These are phyloP conservation scores for Odontarrhena argentea DNA, from an alignment of 345 rosid species.

Conservation along the genomic window DNA sequence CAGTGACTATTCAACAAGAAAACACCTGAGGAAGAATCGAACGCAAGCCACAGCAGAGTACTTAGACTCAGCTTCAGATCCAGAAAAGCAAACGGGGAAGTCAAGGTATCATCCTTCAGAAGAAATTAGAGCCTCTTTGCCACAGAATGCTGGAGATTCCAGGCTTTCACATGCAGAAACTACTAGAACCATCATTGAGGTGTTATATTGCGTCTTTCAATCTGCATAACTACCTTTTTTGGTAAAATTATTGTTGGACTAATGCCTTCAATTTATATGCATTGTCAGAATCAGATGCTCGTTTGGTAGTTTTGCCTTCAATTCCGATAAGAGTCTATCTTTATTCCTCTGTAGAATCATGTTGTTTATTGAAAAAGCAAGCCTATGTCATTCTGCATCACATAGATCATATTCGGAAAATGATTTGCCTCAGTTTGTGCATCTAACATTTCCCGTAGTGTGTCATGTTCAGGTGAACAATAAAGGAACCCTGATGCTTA, in stretches of 20 bases:
- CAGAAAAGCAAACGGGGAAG: conserved; percentile 55
- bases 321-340: too few relatives aligned
- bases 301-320: background rate
- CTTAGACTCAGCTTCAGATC: conserved; percentile 62
- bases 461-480: conserved; percentile 75
- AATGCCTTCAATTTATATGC: conserved; percentile 13
- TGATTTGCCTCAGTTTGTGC: conserved; percentile 28
- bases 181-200: conserved; percentile 85
- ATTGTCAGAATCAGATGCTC: conserved; percentile 18
- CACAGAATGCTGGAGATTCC: conserved; percentile 48
- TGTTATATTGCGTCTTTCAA: conserved; percentile 50
- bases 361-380: background rate
- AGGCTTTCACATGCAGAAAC: conserved; percentile 75
- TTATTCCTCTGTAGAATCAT: background rate
- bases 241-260: background rate
- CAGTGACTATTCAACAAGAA: conserved; percentile 40
- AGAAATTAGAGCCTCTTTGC: conserved; percentile 59
- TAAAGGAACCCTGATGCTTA: conserved; percentile 79
- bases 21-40: conserved; percentile 51
- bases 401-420: background rate
- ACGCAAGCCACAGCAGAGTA: conserved; percentile 65
- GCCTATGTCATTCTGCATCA: background rate
- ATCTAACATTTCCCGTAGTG: conserved; percentile 59
- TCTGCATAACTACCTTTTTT: conserved; percentile 13
- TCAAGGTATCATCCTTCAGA: conserved; percentile 78